Evolutionary conservation across 2,329 filamentous ascomycete genomes (phyloP).

Genomic region (Pezicula radicicola): DNA sequence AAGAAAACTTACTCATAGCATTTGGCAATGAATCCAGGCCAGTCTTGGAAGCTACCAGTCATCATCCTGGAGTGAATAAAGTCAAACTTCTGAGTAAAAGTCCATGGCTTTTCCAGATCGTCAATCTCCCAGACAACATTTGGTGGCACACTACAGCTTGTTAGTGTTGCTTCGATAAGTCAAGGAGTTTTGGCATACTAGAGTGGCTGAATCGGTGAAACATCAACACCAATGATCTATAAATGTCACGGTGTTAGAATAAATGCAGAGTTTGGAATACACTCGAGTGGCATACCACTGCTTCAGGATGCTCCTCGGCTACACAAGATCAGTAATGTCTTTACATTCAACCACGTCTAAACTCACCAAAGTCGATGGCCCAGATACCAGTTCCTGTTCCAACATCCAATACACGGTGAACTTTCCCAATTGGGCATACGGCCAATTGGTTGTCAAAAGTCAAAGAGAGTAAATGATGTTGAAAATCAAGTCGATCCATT

Average conservation of each 20-base stretch:
- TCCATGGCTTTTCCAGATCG: conserved; percentile 44
- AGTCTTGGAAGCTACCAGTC: conserved; percentile 52
- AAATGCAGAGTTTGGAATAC: background rate
- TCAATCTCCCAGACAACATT: conserved; percentile 63
- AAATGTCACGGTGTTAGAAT: background rate
- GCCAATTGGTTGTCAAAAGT: conserved; percentile 8
- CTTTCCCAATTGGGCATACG: conserved; percentile 17
- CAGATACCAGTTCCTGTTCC: conserved; percentile 38
- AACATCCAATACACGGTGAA: conserved; percentile 31
- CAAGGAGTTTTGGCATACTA: conserved; percentile 14
- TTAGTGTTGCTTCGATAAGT: conserved; percentile 6
- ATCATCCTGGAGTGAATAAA: conserved; percentile 56
- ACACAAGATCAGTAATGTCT: background rate
- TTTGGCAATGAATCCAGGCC: conserved; percentile 49
- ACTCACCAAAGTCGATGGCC: conserved; percentile 26
- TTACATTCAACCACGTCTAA: background rate
- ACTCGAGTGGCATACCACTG: background rate
- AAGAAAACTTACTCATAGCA: conserved; percentile 31
- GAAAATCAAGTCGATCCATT: conserved; percentile 8
- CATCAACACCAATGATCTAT: conserved; percentile 20
- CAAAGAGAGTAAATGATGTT: conserved; percentile 9
- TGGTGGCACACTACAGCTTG: conserved; percentile 42
- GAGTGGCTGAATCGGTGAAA: conserved; percentile 28
- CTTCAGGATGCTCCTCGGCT: conserved; percentile 19
- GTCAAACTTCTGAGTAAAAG: conserved; percentile 48